Base-by-base conservation (phyloP, 2,329 filamentous ascomycete genomes). In the Orbilia oligospora region DNA sequence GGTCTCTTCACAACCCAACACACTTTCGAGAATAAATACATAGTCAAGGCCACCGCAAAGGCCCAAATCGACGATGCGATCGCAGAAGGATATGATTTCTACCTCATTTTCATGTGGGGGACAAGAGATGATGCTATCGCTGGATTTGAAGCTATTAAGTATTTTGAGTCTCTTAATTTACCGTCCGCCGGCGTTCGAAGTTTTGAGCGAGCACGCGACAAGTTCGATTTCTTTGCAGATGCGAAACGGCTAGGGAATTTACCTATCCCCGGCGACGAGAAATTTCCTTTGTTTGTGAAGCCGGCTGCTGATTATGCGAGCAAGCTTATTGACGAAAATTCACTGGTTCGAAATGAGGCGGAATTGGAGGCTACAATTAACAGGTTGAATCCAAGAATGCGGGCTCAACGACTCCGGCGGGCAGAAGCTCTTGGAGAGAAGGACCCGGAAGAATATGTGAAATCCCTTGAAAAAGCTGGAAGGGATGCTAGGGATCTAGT, bases 31-130 rank as follows among this genome's bases (percentile, higher is more conserved):
- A 41, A 64, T 33, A 41, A 48, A n/a, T 64, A 48, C 16, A 41
- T 64, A 8, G 36, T 64, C 36, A 64, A 64, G 14, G 58, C 58
- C 8, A 64, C 58, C 18, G 58, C 58, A 30, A 64, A 64, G 33
- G 33, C 36, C 5, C 58, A 64, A 38, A 64, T 64, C 41, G 58
- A 64, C n/a, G 41, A 41, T n/a, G 41, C 41, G 12, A 38, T 64
- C 33, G 58, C 58, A 16, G 58, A 64, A 64, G 58, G 58, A 16
- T 64, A 44, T n/a, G 58, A 64, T 9, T 48, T 64, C 20, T 64
- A 64, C 12, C 22, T 64, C 30, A 18, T 33, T 30, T 41, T 48
- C 36, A 24, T 64, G 36, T 64, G 58, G 58, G 58, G 58, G 2
- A 41, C 36, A 8, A 41, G 24, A n/a, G 58, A 64, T 18, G 58